phyloP scores from a whole-genome alignment of 2,329 filamentous ascomycete species.

The Zymoseptoria passerinii region DNA sequence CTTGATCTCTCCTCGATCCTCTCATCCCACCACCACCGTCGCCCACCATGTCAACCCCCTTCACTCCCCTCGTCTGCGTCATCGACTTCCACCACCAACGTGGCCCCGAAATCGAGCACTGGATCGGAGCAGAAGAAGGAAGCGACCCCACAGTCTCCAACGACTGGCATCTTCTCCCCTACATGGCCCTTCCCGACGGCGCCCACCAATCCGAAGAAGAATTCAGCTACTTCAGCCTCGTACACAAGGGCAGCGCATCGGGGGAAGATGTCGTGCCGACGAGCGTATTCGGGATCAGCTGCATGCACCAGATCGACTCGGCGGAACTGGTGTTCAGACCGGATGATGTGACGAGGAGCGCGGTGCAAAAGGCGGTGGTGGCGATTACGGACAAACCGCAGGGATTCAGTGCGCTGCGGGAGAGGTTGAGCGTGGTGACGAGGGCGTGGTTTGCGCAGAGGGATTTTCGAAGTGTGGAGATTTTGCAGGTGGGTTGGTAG shows the following conservation, averaged over 20 bases:
- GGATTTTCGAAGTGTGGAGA: conserved; percentile 88
- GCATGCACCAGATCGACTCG: conserved; percentile 83
- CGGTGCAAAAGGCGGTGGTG: conserved; percentile 95
- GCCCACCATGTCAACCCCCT: conserved; percentile 18
- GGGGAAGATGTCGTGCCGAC: conserved; percentile 26
- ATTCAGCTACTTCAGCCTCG: conserved; percentile 95
- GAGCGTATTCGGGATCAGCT: conserved; percentile 85
- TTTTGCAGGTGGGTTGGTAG: conserved; percentile 51
- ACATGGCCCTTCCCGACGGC: conserved; percentile 94
- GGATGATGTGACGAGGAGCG: conserved; percentile 88
- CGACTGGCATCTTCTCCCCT: conserved; percentile 85
- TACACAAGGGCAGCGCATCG: conserved; percentile 36
- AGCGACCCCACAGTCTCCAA: conserved; percentile 72
- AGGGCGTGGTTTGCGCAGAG: conserved; percentile 93
- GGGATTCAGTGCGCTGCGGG: conserved; percentile 80
- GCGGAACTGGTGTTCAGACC: conserved; percentile 68
- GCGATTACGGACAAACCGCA: conserved; percentile 88
- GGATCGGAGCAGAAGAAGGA: conserved; percentile 71
- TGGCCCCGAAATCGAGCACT: conserved; percentile 87
- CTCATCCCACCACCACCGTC: background rate
- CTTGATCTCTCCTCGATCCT: conserved; percentile 6
- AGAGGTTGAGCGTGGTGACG: conserved; percentile 83
- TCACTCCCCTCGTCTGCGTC: conserved; percentile 42
- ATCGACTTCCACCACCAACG: conserved; percentile 48
- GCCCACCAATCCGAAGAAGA: conserved; percentile 92